Evolutionary conservation across 2,329 filamentous ascomycete species (phyloP).

Genomic region (Ophidiomyces ophidiicola): DNA sequence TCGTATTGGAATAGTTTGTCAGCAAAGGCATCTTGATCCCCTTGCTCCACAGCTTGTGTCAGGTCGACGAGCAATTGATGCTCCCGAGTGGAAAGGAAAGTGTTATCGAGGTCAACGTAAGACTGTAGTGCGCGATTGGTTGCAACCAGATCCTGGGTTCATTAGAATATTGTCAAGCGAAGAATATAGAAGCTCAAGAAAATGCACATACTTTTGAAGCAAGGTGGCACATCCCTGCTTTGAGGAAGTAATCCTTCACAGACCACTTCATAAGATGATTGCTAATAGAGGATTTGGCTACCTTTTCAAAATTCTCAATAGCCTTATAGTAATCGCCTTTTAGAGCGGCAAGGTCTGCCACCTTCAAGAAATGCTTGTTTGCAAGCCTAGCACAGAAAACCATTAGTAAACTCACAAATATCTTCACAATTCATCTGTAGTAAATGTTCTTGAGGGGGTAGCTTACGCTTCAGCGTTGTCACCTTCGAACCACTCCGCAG

Average conservation of each 20-base stretch:
- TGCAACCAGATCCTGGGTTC: slow-evolving; percentile 57
- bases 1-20: slow-evolving; percentile 84
- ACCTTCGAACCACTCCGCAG: slow-evolving; percentile 78
- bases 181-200: neutral
- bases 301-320: slow-evolving; percentile 70
- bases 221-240: slow-evolving; percentile 84
- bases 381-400: slow-evolving; percentile 49
- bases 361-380: slow-evolving; percentile 88
- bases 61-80: slow-evolving; percentile 70
- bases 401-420: slow-evolving; percentile 1
- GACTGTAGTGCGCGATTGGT: slow-evolving; percentile 66
- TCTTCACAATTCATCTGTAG: neutral
- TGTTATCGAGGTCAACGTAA: slow-evolving; percentile 67
- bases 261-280: slow-evolving; percentile 91
- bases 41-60: slow-evolving; percentile 58
- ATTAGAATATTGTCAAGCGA: slow-evolving; percentile 1
- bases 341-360: slow-evolving; percentile 73
- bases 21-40: slow-evolving; percentile 69
- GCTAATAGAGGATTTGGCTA: slow-evolving; percentile 62
- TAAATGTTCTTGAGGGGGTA: neutral
- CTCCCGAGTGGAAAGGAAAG: slow-evolving; percentile 67
- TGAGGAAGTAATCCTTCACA: slow-evolving; percentile 91
- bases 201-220: slow-evolving; percentile 40
- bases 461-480: slow-evolving; percentile 73
- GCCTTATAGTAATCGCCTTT: slow-evolving; percentile 75